Evolutionary conservation across 805 yeast genomes (phyloP).

Genomic region (Spencermartinsiella europaea): DNA sequence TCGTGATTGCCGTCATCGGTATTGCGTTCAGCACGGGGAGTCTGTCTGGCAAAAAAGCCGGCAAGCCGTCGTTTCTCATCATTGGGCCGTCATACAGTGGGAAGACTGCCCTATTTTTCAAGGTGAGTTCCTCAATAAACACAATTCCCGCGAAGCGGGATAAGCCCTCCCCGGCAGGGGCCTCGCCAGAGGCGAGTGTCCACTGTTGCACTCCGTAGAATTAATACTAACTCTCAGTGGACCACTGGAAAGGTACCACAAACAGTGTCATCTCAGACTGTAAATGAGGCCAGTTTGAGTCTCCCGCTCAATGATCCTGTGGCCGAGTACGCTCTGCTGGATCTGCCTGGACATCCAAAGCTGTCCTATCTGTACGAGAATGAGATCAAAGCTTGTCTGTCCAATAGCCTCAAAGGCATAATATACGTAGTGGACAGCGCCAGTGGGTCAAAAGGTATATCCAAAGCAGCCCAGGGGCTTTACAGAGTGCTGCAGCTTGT

Average conservation of each 20-base stretch:
- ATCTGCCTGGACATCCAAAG: slow-evolving; percentile 86
- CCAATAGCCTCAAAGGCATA: slow-evolving; percentile 52
- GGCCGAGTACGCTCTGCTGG: slow-evolving; percentile 52
- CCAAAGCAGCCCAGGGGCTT: slow-evolving; percentile 53
- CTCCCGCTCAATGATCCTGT: slow-evolving; percentile 36
- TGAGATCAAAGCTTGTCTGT: slow-evolving; percentile 27
- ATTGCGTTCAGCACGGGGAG: neutral
- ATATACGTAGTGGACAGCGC: slow-evolving; percentile 77
- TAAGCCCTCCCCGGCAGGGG: no score
- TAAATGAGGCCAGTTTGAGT: slow-evolving; percentile 36
- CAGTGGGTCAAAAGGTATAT: slow-evolving; percentile 42
- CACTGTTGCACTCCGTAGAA: no score
- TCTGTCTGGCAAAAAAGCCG: slow-evolving; percentile 19
- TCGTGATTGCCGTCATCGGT: slow-evolving; percentile 7
- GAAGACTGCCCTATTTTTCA: slow-evolving; percentile 53
- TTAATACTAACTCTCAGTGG: slow-evolving; percentile 17
- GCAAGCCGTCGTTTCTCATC: slow-evolving; percentile 53
- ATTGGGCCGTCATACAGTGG: slow-evolving; percentile 64
- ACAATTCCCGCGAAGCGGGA: no score
- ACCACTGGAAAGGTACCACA: slow-evolving; percentile 26
- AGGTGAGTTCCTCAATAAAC: slow-evolving; percentile 4
- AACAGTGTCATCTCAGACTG: slow-evolving; percentile 51
- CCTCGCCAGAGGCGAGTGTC: no score
- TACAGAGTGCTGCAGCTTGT: slow-evolving; percentile 55
- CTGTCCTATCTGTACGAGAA: slow-evolving; percentile 53